These are phyloP conservation scores for Przewalskia tangutica DNA, from an alignment of 257 asterid species.

Conservation along the genomic window DNA sequence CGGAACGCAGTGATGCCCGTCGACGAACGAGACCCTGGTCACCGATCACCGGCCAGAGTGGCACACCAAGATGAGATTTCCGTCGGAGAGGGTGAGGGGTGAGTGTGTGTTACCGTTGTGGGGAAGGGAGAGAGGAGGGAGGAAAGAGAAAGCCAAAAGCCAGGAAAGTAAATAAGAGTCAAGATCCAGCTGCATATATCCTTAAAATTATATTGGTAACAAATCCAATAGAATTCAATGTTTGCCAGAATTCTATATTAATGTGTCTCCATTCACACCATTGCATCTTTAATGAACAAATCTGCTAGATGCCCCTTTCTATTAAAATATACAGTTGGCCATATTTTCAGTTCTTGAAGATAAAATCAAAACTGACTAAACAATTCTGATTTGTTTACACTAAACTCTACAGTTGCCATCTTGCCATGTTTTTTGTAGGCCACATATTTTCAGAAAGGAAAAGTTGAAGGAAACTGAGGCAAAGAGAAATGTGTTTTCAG, in stretches of 20 bases:
- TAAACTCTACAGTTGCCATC: neutral
- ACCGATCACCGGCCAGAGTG: too few relatives aligned
- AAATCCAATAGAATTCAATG: slow-evolving; percentile 1
- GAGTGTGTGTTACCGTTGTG: too few relatives aligned
- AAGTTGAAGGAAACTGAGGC: too few relatives aligned
- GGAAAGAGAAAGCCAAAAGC: too few relatives aligned
- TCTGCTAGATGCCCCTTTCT: neutral
- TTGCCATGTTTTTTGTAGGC: neutral
- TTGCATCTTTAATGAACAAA: neutral
- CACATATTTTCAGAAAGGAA: neutral
- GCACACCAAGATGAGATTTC: too few relatives aligned
- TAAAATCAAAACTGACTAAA: neutral
- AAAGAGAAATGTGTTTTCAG: neutral
- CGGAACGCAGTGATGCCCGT: too few relatives aligned
- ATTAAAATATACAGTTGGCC: neutral
- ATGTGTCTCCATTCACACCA: neutral
- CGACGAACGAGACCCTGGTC: too few relatives aligned
- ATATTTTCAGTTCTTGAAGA: neutral
- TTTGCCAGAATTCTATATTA: neutral
- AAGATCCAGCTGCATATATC: neutral
- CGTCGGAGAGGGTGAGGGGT: too few relatives aligned
- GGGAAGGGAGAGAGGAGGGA: too few relatives aligned
- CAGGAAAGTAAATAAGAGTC: too few relatives aligned
- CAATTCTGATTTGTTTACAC: neutral
- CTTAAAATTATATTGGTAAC: neutral